These are phyloP conservation scores for Leishmania gerbilli DNA, from an alignment of 208 protist genomes.

Conservation along the genomic window DNA sequence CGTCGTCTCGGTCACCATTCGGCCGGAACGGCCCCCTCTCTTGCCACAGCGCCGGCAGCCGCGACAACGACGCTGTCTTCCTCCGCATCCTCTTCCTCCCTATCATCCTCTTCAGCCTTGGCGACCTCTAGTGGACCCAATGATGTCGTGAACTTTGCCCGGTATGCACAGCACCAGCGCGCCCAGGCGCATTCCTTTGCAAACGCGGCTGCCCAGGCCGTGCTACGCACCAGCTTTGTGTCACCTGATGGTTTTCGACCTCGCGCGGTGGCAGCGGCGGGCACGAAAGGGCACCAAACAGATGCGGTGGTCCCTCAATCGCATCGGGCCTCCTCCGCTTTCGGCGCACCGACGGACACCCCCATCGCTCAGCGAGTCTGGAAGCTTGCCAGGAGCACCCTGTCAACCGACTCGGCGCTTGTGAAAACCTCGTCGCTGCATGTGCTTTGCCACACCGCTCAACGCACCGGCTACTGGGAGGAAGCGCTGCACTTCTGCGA, in stretches of 20 bases:
- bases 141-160: conserved; percentile 30
- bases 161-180: conserved; percentile 29
- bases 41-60: background rate
- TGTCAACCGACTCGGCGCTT: conserved; percentile 47
- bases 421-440: conserved; percentile 65
- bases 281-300: background rate
- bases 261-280: background rate
- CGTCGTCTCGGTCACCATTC: background rate
- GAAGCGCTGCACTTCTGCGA: conserved; percentile 65
- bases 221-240: conserved; percentile 18
- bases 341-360: background rate
- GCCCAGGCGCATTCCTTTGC: conserved; percentile 32
- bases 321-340: background rate
- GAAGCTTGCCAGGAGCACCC: conserved; percentile 44
- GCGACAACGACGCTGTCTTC: background rate
- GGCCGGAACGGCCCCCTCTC: background rate
- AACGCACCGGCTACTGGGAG: conserved; percentile 71
- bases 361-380: conserved; percentile 49
- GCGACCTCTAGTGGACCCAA: background rate
- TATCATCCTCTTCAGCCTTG: conserved; percentile 2
- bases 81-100: conserved; percentile 13
- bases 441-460: conserved; percentile 79
- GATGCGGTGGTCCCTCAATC: background rate
- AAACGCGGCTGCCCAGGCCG: conserved; percentile 25
- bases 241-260: background rate